A percentile compares a stretch with the other conserved stretches of the same genome.
phyloP scores from a whole-genome alignment of 129 eudicot genomes.

The Logfia minima region DNA sequence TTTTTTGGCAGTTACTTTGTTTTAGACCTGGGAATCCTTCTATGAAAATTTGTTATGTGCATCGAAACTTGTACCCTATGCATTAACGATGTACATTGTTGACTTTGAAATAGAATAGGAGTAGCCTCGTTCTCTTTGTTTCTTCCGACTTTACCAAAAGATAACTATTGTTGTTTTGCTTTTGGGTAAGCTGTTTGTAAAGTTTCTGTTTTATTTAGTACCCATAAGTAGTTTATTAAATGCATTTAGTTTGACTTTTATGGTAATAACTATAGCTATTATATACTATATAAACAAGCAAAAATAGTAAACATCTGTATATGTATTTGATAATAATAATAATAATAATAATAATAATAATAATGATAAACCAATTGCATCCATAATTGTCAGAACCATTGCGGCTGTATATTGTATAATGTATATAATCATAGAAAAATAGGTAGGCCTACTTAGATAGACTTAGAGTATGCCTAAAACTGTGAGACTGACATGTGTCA shows the following conservation, averaged over 20 bases:
- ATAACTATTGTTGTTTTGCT: background rate
- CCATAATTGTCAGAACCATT: too few relatives aligned
- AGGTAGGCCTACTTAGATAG: too few relatives aligned
- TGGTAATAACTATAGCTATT: too few relatives aligned
- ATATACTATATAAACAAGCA: too few relatives aligned
- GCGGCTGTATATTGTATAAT: background rate
- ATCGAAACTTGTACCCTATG: background rate
- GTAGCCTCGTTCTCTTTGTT: background rate
- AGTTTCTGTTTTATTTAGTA: too few relatives aligned
- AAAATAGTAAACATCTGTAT: too few relatives aligned
- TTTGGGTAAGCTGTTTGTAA: background rate
- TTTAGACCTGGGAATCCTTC: background rate
- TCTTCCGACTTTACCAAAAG: background rate
- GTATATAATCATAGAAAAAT: too few relatives aligned
- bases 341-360: too few relatives aligned
- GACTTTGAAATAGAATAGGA: background rate
- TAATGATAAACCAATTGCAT: too few relatives aligned
- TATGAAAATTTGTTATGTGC: conserved; percentile 25
- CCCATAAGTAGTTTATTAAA: background rate
- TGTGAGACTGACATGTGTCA: too few relatives aligned
- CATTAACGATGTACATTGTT: background rate
- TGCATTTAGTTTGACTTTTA: background rate
- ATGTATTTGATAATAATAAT: too few relatives aligned
- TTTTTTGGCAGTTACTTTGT: conserved; percentile 15
- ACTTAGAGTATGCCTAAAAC: too few relatives aligned